Base-by-base conservation (phyloP, 2,329 filamentous ascomycete genomes). In the Escovopsis weberi region DNA sequence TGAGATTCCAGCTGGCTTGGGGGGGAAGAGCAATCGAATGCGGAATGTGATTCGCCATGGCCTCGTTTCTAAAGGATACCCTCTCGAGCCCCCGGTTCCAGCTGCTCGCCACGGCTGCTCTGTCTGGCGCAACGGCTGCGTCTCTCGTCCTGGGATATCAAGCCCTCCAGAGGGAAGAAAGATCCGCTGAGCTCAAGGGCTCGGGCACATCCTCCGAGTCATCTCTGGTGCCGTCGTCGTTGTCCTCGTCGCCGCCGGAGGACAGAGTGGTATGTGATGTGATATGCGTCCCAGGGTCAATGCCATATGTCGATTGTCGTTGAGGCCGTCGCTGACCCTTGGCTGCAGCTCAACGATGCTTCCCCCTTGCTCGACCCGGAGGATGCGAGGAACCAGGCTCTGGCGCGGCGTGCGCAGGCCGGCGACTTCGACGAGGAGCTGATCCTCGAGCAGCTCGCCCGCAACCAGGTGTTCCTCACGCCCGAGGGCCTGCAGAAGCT, bases 391-490 rank as follows among this genome's bases (percentile, higher is more conserved):
- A 77, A 76, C 53, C 66, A 72, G 44, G 66, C 65, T 3, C 65
- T 82, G 12, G 78, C 77, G 2, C 65, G 66, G 32, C 69, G 76
- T 15, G 78, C 78, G 0, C 75, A 77, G 48, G 67, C 66, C 10
- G 78, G 77, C 41, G 74, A 80, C 55, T 81, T 77, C 51, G 75
- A 80, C 53, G 74, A 80, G 53, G 88, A 91, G 53, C 73, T 98
- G 37, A 89, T 96, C 44, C 74, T 94, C 38, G 91, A 98, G 64
- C 91, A 98, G 61, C 74, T 98, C 11, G 88, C 89, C 2, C 80
- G 91, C 40, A 96, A 95, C 59, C 77, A 85, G 42, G 87, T 91
- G 28, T 98, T 98, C 57, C 75, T 98, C 10, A 85, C 75, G 12
- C 79, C 89, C 28, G 79, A 80, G 7, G 91, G 91, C 0, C 74